Percentiles rank a stretch among this genome's conserved stretches.
phyloP scores from a whole-genome alignment of 1,284 basidiomycete species.

The Cutaneotrichosporon sp. region DNA sequence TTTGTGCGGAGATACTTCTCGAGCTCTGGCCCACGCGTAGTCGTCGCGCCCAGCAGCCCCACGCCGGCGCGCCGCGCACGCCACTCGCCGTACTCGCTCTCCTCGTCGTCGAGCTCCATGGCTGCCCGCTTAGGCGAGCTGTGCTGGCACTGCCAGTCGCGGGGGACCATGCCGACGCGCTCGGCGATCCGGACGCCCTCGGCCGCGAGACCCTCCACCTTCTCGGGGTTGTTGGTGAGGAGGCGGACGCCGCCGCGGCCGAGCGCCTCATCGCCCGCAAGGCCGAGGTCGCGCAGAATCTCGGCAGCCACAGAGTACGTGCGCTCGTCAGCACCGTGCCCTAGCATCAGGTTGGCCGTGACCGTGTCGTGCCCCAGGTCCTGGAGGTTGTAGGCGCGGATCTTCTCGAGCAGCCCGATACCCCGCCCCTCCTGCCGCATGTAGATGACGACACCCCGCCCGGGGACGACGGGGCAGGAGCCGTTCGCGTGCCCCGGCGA shows the following conservation, averaged over 20 bases:
- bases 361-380: slow-evolving; percentile 99
- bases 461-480: slow-evolving; percentile 56
- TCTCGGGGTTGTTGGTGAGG: slow-evolving; percentile 97
- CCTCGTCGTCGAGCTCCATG: slow-evolving; percentile 38
- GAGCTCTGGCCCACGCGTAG: slow-evolving; percentile 80
- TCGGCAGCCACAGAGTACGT: slow-evolving; percentile 89
- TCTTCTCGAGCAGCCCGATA: slow-evolving; percentile 93
- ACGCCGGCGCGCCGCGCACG: slow-evolving; percentile 65
- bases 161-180: slow-evolving; percentile 90
- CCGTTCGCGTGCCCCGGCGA: slow-evolving; percentile 18
- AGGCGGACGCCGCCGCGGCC: slow-evolving; percentile 71
- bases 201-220: slow-evolving; percentile 80
- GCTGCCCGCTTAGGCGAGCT: slow-evolving; percentile 13
- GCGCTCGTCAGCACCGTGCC: slow-evolving; percentile 91
- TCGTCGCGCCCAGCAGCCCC: slow-evolving; percentile 79
- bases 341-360: slow-evolving; percentile 92
- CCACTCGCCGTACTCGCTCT: slow-evolving; percentile 54
- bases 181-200: slow-evolving; percentile 82
- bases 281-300: slow-evolving; percentile 83
- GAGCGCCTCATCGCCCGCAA: slow-evolving; percentile 61
- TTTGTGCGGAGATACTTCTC: slow-evolving; percentile 97
- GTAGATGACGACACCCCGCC: slow-evolving; percentile 93
- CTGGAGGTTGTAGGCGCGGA: slow-evolving; percentile 97
- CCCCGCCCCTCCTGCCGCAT: slow-evolving; percentile 98
- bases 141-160: slow-evolving; percentile 68